These are phyloP conservation scores for Millerozyma miso DNA, from an alignment of 805 yeast species.

Conservation along the genomic window DNA sequence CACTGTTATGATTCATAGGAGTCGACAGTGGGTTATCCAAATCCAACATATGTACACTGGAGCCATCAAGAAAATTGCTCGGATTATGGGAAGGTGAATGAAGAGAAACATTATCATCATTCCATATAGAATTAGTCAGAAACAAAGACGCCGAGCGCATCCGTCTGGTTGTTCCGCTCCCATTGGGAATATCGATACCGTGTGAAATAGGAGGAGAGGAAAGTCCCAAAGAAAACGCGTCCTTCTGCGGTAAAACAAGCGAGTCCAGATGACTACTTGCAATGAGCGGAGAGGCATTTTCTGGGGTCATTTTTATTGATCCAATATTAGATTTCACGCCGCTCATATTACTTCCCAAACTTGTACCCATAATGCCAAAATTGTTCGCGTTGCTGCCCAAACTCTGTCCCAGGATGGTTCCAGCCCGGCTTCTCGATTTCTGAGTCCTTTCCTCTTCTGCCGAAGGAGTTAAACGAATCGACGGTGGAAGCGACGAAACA, in stretches of 20 bases:
- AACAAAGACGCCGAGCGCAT: slow-evolving; percentile 56
- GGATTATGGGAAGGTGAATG: slow-evolving; percentile 13
- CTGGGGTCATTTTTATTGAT: slow-evolving; percentile 6
- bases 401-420: slow-evolving; percentile 70
- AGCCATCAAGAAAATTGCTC: slow-evolving; percentile 11
- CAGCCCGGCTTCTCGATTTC: slow-evolving; percentile 64
- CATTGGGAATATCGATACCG: slow-evolving; percentile 16
- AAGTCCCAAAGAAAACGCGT: slow-evolving; percentile 16
- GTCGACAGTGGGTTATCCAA: slow-evolving; percentile 4
- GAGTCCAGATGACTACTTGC: slow-evolving; percentile 8
- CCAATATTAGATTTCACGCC: background rate
- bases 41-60: slow-evolving; percentile 13
- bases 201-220: slow-evolving; percentile 13
- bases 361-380: background rate
- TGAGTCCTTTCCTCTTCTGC: slow-evolving; percentile 20
- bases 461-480: slow-evolving; percentile 27
- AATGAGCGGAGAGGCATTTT: slow-evolving; percentile 16
- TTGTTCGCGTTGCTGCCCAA: slow-evolving; percentile 8
- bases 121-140: slow-evolving; percentile 54
- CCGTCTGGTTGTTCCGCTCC: slow-evolving; percentile 28
- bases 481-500: slow-evolving; percentile 25
- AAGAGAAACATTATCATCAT: slow-evolving; percentile 35
- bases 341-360: slow-evolving; percentile 1
- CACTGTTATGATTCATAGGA: slow-evolving; percentile 9
- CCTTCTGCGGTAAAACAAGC: slow-evolving; percentile 12